Evolutionary conservation across 768 basidiomycete genomes (phyloP), one percentile per base, ranked within the genome.

Genomic region (Termitomyces sp.): DNA sequence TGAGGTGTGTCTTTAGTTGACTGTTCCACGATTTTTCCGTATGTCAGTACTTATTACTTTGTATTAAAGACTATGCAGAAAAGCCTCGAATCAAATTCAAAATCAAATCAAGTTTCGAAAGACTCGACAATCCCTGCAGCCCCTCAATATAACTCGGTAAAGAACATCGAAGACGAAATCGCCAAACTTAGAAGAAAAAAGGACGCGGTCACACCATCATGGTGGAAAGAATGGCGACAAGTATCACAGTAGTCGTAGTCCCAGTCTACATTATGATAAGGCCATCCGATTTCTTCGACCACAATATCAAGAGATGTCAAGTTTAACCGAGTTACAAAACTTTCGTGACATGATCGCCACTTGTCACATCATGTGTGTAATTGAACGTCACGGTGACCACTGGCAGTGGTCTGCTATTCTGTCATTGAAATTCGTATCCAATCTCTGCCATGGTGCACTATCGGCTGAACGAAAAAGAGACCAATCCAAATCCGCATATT

Each of bases 391-490:
- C n/a, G n/a, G n/a, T n/a, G n/a, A n/a, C n/a, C n/a, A n/a, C n/a
- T n/a, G n/a, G n/a, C n/a, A n/a, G n/a, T n/a, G n/a, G n/a, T n/a
- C n/a, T n/a, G n/a, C n/a, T n/a, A n/a, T n/a, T n/a, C n/a, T n/a
- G n/a, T n/a, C n/a, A n/a, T n/a, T n/a, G n/a, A n/a, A n/a, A n/a
- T n/a, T n/a, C n/a, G n/a, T n/a, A n/a, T n/a, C n/a, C n/a, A n/a
- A n/a, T n/a, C n/a, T n/a, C n/a, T n/a, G n/a, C n/a, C 22, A 89
- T 93, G 91, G 89, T 89, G n/a, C 86, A 91, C 64, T 68, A 82
- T 24, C 81, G 89, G 46, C 68, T 89, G 52, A 92, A 93, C 66
- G 85, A 87, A 63, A 77, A 72, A 26, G 86, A 88, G 66, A 27
- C 78, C 0, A 91, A 88, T 67, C 91, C 91, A 13, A 93, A 93